Base-by-base conservation (phyloP, 495 filamentous ascomycete genomes). In the Penicillium crystallinum region DNA sequence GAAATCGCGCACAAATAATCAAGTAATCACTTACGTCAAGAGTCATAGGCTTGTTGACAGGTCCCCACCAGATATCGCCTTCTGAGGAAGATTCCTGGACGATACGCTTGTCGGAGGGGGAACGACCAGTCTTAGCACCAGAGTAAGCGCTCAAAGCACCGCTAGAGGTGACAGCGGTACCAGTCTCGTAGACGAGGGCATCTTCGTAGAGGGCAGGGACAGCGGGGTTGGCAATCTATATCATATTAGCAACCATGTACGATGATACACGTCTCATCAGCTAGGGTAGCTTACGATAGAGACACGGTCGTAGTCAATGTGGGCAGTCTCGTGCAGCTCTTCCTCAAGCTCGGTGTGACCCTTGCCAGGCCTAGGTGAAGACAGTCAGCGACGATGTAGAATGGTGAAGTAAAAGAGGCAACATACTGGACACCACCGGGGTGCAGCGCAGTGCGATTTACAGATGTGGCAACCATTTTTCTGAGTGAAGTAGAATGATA, bases 221-320 rank as follows among this genome's bases (percentile, higher is more conserved):
- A 33, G 91, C 81, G 65, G 90, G 85, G 73, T 93, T 96, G 74
- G 87, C 85, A 60, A 93, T 88, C 90, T 95, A 62, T 29, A 22
- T 29, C 17, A 17, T 9, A 30, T 53, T 50, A 37, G 45, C 46
- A 36, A 14, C n/a, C n/a, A 31, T 31, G 10, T 8, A 4, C 6
- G 6, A 31, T 31, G 10, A 11, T 2, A 9, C 8, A 11, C 2
- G 29, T 31, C 29, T 31, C 2, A 11, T 9, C 4, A 4, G 29
- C 12, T 34, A 41, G 33, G 34, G 36, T 43, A 29, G 35, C 86
- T 66, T 78, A 96, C 91, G 78, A 98, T 98, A 52, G 95, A 88
- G 61, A 98, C 93, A 61, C 95, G 87, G 74, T 97, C 89, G 68
- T 97, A 98, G 83, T 98, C 93, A 74, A 98, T 97, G 80, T 97